Base-by-base conservation (phyloP, 371 early-diverging fungal genomes). In the Mortierella polycephala region DNA sequence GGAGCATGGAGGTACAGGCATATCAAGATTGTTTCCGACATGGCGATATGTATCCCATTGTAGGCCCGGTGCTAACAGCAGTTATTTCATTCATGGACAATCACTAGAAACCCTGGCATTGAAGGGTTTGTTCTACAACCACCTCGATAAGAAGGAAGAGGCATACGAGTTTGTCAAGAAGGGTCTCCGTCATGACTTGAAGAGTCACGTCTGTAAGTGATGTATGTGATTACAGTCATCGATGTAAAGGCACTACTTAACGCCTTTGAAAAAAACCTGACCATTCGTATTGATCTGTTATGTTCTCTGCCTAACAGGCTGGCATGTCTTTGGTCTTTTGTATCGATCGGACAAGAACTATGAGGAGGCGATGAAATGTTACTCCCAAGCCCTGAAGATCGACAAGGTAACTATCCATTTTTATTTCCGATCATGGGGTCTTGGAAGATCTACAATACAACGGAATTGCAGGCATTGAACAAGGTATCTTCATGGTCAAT, bases 281-380 rank as follows among this genome's bases (percentile, higher is more conserved):
- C 37, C 7, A 53, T 41, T 49, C 13, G 12, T 52, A 13, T 61
- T 10, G 30, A 12, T 23, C 39, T 57, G 40, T 40, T 21, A 21
- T 12, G 37, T 30, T 21, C 6, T 7, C 18, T 8, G 2, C 44
- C 20, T 44, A 51, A 37, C 37, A 95, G 94, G 94, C 82, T 99
- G 99, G 99, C 98, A 99, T 75, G 95, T 98, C 12, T 95, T 90
- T 74, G 99, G 99, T 41, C 83, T 99, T 46, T 81, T 96, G 69
- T 88, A 97, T 73, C 93, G 98, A 49, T 87, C 88, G 21, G 98
- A 98, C 81, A 93, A 92, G 81, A 96, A 98, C 81, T 98, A 96
- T 76, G 94, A 89, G 57, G 96, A 98, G 83, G 96, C 98, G 2
- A 84, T 93, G 52, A 95, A 94, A 82, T 96, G 97, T 80, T 99